phyloP scores from a whole-genome alignment of 1,284 basidiomycete species.

The Stygiomarasmius scandens region DNA sequence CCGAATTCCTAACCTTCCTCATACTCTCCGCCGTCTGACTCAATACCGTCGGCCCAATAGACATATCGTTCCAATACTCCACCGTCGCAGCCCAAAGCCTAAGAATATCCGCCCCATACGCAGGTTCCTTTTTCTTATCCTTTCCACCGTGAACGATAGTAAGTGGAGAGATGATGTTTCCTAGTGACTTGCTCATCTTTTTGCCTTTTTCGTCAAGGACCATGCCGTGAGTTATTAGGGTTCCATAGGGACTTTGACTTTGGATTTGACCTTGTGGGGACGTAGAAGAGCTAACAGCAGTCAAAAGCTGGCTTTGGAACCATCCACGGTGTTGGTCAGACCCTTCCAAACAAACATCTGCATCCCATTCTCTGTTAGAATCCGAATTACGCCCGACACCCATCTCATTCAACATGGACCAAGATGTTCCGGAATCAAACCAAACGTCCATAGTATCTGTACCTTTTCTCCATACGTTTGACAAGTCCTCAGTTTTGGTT shows the following conservation, averaged over 20 bases:
- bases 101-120: slow-evolving; percentile 86
- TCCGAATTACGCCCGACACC: slow-evolving; percentile 32
- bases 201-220: slow-evolving; percentile 89
- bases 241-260: slow-evolving; percentile 67
- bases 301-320: slow-evolving; percentile 97
- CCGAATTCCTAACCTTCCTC: slow-evolving; percentile 87
- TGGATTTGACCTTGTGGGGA: slow-evolving; percentile 6
- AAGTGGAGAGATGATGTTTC: slow-evolving; percentile 90
- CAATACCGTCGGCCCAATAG: slow-evolving; percentile 82
- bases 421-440: slow-evolving; percentile 98
- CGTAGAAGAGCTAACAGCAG: slow-evolving; percentile 60
- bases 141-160: slow-evolving; percentile 80
- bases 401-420: slow-evolving; percentile 74
- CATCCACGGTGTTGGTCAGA: slow-evolving; percentile 98
- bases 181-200: slow-evolving; percentile 99
- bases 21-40: slow-evolving; percentile 78
- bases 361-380: slow-evolving; percentile 45
- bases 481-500: slow-evolving; percentile 33
- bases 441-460: slow-evolving; percentile 98
- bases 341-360: slow-evolving; percentile 94
- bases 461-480: slow-evolving; percentile 69
- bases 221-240: slow-evolving; percentile 96
- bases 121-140: slow-evolving; percentile 72
- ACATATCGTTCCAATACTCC: slow-evolving; percentile 89
- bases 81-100: slow-evolving; percentile 92